Percentiles rank a stretch among this genome's conserved stretches.
phyloP scores from a whole-genome alignment of 2,329 filamentous ascomycete species.

The Parascedosporium putredinis region DNA sequence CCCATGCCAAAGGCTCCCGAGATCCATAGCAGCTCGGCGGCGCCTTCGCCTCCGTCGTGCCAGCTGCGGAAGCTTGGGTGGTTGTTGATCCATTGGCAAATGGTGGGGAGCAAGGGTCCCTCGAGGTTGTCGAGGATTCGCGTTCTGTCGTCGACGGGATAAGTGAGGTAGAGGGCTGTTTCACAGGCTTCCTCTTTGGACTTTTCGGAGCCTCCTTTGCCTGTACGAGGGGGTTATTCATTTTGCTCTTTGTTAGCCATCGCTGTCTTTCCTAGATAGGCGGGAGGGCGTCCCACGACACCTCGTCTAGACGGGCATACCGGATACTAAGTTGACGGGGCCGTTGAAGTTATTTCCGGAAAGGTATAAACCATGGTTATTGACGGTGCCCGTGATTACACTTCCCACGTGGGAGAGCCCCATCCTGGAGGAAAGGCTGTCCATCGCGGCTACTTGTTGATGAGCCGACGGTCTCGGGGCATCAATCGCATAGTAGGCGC shows the following conservation, averaged over 20 bases:
- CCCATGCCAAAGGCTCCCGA: slow-evolving; percentile 15
- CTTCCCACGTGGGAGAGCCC: neutral
- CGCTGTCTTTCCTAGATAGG: no score
- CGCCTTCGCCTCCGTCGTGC: neutral
- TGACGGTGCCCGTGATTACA: neutral
- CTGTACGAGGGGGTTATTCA: neutral
- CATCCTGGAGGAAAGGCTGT: neutral
- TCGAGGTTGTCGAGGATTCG: neutral
- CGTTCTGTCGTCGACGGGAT: neutral
- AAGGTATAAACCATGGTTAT: neutral
- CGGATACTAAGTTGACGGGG: neutral
- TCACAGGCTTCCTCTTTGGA: neutral
- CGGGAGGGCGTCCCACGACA: no score
- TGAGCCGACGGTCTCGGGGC: neutral
- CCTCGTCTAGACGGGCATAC: no score
- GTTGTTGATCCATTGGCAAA: slow-evolving; percentile 2
- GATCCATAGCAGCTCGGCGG: slow-evolving; percentile 12
- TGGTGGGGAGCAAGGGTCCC: neutral
- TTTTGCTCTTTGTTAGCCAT: no score
- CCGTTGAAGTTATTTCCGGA: neutral
- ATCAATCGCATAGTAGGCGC: neutral
- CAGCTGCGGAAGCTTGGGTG: neutral
- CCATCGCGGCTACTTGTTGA: neutral
- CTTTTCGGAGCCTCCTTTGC: neutral
- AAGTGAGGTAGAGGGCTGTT: neutral